Percentiles rank a stretch among this genome's conserved stretches.
Evolutionary conservation across 192 early-diverging fungal species (phyloP).

Genomic region (Spinellus fusiger): DNA sequence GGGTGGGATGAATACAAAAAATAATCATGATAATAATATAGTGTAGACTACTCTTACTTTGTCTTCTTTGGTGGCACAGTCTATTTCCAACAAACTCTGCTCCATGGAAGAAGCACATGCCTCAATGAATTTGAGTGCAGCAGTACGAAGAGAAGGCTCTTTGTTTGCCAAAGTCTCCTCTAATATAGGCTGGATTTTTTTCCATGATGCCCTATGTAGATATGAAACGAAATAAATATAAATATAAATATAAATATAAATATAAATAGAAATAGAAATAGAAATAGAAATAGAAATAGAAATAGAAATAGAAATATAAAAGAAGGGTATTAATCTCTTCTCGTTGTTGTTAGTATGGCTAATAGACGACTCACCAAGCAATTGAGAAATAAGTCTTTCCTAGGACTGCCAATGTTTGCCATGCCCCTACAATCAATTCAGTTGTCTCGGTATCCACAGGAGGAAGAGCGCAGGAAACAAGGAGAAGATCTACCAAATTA

Average conservation of each 20-base stretch:
- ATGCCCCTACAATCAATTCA: constrained; percentile 30
- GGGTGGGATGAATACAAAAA: too few species aligned
- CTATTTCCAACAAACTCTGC: background rate
- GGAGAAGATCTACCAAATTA: too few species aligned
- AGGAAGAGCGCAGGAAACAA: too few species aligned
- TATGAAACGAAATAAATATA: too few species aligned
- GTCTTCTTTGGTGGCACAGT: background rate
- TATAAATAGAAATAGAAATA: too few species aligned
- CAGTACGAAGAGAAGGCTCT: constrained; percentile 34
- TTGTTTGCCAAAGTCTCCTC: constrained; percentile 3
- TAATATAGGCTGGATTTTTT: constrained; percentile 21
- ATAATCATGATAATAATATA: too few species aligned
- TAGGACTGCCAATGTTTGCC: constrained; percentile 33
- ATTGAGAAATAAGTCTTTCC: constrained; percentile 24
- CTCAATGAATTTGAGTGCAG: constrained; percentile 35
- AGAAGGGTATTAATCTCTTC: background rate
- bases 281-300: too few species aligned
- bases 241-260: too few species aligned
- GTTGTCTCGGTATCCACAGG: background rate
- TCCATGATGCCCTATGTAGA: constrained; percentile 30
- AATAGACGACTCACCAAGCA: background rate
- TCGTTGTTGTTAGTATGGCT: background rate
- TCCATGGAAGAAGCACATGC: constrained; percentile 21
- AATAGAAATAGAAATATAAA: too few species aligned
- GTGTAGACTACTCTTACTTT: background rate